A percentile compares a stretch with the other conserved stretches of the same genome.
phyloP scores from a whole-genome alignment of 1,284 basidiomycete genomes.

The Apiotrichum domesticum region DNA sequence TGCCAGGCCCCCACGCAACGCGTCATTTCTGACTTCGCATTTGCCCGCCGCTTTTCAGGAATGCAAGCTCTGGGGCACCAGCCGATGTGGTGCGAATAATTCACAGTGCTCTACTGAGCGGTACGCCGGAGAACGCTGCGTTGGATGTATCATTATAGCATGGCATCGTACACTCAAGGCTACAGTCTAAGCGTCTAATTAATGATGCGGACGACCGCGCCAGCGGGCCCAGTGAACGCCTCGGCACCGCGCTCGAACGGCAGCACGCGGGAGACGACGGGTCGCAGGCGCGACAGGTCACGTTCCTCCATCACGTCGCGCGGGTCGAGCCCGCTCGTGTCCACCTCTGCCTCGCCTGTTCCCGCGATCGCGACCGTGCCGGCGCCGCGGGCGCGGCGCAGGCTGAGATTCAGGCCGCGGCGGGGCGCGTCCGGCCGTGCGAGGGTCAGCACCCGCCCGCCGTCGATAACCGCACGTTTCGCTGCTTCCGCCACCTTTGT shows the following conservation, averaged over 20 bases:
- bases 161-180: no score
- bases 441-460: slow-evolving; percentile 26
- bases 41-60: no score
- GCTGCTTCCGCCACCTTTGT: slow-evolving; percentile 66
- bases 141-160: neutral
- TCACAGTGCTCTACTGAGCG: no score
- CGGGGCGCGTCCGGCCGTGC: neutral
- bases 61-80: no score
- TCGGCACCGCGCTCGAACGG: slow-evolving; percentile 39
- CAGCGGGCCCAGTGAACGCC: slow-evolving; percentile 20
- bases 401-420: neutral
- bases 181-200: neutral
- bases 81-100: no score
- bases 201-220: slow-evolving; percentile 5
- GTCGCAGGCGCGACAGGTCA: slow-evolving; percentile 30
- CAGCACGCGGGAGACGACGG: slow-evolving; percentile 25
- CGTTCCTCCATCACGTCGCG: slow-evolving; percentile 44
- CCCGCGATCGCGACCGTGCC: slow-evolving; percentile 34
- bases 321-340: slow-evolving; percentile 36
- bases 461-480: slow-evolving; percentile 54
- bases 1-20: no score
- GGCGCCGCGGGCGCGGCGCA: slow-evolving; percentile 8
- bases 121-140: no score
- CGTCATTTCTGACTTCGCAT: no score
- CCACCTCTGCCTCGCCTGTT: slow-evolving; percentile 42